Percentiles rank a stretch among this genome's conserved stretches.
Conservation (phyloP, 1,284 basidiomycete species). For the Singerocomus rubriflavus region DNA sequence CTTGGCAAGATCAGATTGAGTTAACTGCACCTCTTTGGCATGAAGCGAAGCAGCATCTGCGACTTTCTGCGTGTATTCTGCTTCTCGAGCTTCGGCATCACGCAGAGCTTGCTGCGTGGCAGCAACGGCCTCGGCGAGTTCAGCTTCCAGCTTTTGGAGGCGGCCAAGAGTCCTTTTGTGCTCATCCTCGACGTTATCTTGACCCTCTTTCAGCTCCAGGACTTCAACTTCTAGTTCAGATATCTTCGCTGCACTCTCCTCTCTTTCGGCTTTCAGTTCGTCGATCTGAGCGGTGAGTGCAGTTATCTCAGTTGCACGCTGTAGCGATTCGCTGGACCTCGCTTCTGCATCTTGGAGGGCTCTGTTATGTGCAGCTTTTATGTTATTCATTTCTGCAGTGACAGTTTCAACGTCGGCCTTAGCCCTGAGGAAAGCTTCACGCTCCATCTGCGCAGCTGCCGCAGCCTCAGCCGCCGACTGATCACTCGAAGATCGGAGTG, state of each 20-base stretch:
- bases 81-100: conserved; percentile 50
- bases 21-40: conserved; percentile 43
- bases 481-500: conserved; percentile 46
- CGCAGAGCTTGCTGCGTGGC: conserved; percentile 51
- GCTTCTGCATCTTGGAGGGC: conserved; percentile 46
- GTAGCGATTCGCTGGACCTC: conserved; percentile 45
- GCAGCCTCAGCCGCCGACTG: conserved; percentile 42
- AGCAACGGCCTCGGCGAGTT: conserved; percentile 45
- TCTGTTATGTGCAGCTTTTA: conserved; percentile 50
- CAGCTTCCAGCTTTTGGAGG: conserved; percentile 51
- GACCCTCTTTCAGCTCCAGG: conserved; percentile 70
- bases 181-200: conserved; percentile 63
- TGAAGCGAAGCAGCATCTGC: conserved; percentile 45
- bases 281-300: conserved; percentile 52
- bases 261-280: conserved; percentile 62
- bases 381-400: conserved; percentile 48
- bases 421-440: conserved; percentile 61
- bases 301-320: conserved; percentile 43
- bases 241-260: conserved; percentile 71
- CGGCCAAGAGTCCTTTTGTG: conserved; percentile 45
- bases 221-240: conserved; percentile 78
- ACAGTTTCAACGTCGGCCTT: conserved; percentile 58
- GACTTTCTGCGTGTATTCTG: conserved; percentile 41
- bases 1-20: conserved; percentile 44
- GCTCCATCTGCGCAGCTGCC: conserved; percentile 56